A percentile compares a stretch with the other conserved stretches of the same genome.
Evolutionary conservation across 495 filamentous ascomycete species (phyloP).

Genomic region (Jackrogersella minutella): DNA sequence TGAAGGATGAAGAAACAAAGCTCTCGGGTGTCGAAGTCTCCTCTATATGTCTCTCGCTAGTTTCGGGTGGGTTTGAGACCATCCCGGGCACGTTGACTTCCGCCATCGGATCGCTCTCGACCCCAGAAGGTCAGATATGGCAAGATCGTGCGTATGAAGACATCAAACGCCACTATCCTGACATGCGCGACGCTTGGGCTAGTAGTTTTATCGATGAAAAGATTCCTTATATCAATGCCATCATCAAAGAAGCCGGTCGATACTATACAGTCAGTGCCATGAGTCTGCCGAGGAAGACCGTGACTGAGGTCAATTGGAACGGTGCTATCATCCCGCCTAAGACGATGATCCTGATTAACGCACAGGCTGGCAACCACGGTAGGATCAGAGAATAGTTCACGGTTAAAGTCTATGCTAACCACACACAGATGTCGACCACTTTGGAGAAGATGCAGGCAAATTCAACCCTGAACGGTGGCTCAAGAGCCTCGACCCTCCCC

Average conservation of each 20-base stretch:
- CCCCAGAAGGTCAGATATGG: conserved; percentile 56
- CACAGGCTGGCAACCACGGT: conserved; percentile 67
- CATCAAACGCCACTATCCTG: conserved; percentile 59
- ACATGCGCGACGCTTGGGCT: conserved; percentile 59
- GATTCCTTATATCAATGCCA: conserved; percentile 57
- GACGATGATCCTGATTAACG: conserved; percentile 66
- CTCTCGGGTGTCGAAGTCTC: conserved; percentile 58
- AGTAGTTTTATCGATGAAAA: conserved; percentile 57
- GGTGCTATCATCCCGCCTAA: conserved; percentile 62
- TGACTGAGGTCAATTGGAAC: conserved; percentile 62
- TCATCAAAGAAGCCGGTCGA: conserved; percentile 62
- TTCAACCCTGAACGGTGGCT: conserved; percentile 66
- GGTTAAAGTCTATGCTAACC: neutral
- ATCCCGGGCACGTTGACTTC: conserved; percentile 60
- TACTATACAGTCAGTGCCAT: conserved; percentile 65
- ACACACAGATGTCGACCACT: conserved; percentile 57
- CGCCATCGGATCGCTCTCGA: conserved; percentile 57
- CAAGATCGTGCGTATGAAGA: conserved; percentile 63
- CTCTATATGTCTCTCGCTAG: conserved; percentile 59
- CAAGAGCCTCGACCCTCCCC: conserved; percentile 45
- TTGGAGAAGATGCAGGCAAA: conserved; percentile 55
- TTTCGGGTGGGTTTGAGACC: conserved; percentile 63
- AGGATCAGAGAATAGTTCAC: neutral
- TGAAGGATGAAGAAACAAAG: conserved; percentile 61
- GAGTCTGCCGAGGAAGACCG: conserved; percentile 61